phyloP scores from a whole-genome alignment of 2,329 filamentous ascomycete genomes.

The Aspergillus sp. region DNA sequence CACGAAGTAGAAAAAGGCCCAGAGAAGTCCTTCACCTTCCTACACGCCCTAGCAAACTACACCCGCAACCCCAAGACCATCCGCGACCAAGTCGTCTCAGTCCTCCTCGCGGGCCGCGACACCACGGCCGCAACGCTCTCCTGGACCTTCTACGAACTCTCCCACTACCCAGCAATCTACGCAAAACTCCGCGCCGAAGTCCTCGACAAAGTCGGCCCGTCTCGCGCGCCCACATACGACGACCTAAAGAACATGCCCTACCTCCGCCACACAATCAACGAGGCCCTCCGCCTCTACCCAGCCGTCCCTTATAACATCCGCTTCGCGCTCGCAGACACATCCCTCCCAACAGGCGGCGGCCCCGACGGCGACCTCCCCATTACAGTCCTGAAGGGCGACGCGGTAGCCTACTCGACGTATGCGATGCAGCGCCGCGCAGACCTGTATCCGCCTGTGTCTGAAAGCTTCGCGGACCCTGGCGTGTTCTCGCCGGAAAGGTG shows the following conservation, averaged over 20 bases:
- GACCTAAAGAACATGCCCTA: slow-evolving; percentile 5
- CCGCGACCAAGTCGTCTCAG: slow-evolving; percentile 3
- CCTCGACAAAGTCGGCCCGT: not conserved
- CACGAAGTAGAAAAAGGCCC: not conserved
- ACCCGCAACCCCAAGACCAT: slow-evolving; percentile 2
- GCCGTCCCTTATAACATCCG: slow-evolving; percentile 5
- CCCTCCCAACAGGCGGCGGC: slow-evolving; percentile 4
- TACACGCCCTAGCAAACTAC: slow-evolving; percentile 7
- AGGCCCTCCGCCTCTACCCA: slow-evolving; percentile 7
- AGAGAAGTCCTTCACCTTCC: slow-evolving; percentile 2
- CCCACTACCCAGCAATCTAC: slow-evolving; percentile 2
- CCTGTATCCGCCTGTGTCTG: not conserved
- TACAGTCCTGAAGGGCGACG: slow-evolving; percentile 4
- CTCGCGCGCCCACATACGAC: not conserved
- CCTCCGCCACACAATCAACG: slow-evolving; percentile 7
- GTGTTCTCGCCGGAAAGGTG: slow-evolving; percentile 6
- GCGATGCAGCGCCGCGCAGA: slow-evolving; percentile 8
- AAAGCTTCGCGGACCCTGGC: not conserved
- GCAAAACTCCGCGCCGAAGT: not conserved
- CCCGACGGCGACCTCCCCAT: slow-evolving; percentile 5
- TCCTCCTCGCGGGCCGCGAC: slow-evolving; percentile 3
- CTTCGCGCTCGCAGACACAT: slow-evolving; percentile 2
- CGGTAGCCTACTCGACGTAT: slow-evolving; percentile 3
- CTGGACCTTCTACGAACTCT: slow-evolving; percentile 6
- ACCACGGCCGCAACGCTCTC: slow-evolving; percentile 8